Evolutionary conservation across 768 basidiomycete species (phyloP).

Genomic region (Mycena maculata): DNA sequence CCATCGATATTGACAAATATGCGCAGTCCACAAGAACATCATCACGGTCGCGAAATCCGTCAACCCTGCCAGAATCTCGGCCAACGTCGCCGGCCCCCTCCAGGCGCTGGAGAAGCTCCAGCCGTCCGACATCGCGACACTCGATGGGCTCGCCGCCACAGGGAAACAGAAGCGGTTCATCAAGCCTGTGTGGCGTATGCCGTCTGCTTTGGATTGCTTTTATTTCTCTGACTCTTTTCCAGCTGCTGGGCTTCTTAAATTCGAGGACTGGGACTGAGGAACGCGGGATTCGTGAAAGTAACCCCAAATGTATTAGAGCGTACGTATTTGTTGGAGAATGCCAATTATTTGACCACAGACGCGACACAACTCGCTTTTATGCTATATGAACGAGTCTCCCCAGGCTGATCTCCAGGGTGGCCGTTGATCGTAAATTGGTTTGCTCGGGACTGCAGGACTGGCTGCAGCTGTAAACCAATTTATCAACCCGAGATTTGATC

Average conservation of each 20-base stretch:
- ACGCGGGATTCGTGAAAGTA: too few relatives aligned
- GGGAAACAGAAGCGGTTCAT: conserved; percentile 79
- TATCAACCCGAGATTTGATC: too few relatives aligned
- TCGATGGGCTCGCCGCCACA: conserved; percentile 67
- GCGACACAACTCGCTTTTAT: too few relatives aligned
- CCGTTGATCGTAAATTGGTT: too few relatives aligned
- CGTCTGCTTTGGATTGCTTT: conserved; percentile 24
- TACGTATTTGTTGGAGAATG: too few relatives aligned
- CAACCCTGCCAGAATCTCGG: conserved; percentile 72
- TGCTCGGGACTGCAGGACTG: too few relatives aligned
- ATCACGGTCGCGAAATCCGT: conserved; percentile 84
- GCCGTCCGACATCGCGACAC: conserved; percentile 61
- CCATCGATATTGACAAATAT: conserved; percentile 10
- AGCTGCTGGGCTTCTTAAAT: conserved; percentile 68
- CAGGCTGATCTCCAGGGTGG: too few relatives aligned
- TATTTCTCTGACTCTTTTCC: conserved; percentile 18
- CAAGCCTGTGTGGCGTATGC: conserved; percentile 78
- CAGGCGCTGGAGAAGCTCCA: conserved; percentile 59
- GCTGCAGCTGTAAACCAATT: too few relatives aligned
- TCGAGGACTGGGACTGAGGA: conserved; percentile 68
- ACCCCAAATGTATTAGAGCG: too few relatives aligned
- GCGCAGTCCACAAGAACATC: conserved; percentile 69
- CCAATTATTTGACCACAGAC: too few relatives aligned
- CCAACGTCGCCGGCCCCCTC: conserved; percentile 66
- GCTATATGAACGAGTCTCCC: too few relatives aligned